Conservation (phyloP, 208 protist species). For the Leptomonas seymouri region DNA sequence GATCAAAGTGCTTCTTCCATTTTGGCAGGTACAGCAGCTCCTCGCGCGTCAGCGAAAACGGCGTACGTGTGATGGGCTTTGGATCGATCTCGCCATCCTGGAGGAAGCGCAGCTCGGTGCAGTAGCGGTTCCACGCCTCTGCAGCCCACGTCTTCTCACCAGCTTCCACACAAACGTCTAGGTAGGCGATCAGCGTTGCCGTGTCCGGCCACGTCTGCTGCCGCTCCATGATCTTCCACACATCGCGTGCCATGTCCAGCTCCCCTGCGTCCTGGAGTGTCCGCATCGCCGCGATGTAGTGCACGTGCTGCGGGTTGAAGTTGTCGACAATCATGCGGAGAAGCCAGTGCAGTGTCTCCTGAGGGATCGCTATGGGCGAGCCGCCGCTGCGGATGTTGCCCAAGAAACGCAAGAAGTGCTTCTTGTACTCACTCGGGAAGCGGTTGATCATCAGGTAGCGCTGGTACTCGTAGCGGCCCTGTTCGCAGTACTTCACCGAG, state of each 20-base stretch:
- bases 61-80: conserved; percentile 87
- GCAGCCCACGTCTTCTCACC: conserved; percentile 84
- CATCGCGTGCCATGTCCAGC: conserved; percentile 90
- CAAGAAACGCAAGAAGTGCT: conserved; percentile 86
- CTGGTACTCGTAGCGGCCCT: conserved; percentile 92
- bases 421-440: conserved; percentile 92
- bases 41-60: conserved; percentile 86
- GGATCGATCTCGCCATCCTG: conserved; percentile 82
- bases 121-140: conserved; percentile 92
- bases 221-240: conserved; percentile 94
- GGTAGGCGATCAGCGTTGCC: conserved; percentile 83
- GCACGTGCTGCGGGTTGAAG: conserved; percentile 93
- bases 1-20: conserved; percentile 95
- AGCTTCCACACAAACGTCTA: conserved; percentile 80
- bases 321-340: conserved; percentile 94
- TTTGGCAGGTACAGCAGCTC: conserved; percentile 91
- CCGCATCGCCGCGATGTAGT: conserved; percentile 91
- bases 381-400: conserved; percentile 62
- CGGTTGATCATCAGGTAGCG: conserved; percentile 92
- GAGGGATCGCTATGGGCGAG: conserved; percentile 52
- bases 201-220: conserved; percentile 92
- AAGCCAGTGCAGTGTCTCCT: conserved; percentile 93
- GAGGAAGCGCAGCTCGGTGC: conserved; percentile 86
- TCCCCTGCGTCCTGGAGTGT: conserved; percentile 76
- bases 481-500: conserved; percentile 92